These are phyloP conservation scores for Haplosporangium gracile DNA, from an alignment of 192 early-diverging fungal species.

Conservation along the genomic window DNA sequence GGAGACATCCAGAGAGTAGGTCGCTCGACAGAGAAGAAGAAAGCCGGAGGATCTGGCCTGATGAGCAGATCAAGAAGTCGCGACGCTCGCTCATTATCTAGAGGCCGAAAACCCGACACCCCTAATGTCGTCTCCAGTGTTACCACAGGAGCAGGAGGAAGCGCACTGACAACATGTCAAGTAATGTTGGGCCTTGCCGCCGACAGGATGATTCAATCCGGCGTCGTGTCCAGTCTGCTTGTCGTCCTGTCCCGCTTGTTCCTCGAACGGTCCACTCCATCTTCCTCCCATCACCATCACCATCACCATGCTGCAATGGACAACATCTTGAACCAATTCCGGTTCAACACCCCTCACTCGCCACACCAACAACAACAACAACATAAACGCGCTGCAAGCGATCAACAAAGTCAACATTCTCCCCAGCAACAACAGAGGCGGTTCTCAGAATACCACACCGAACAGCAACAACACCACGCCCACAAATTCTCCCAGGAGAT, in stretches of 20 bases:
- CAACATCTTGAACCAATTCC: constrained; percentile 5
- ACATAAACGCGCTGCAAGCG: background rate
- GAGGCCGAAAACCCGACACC: constrained; percentile 15
- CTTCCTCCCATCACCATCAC: background rate
- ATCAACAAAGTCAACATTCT: background rate
- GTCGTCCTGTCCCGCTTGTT: constrained; percentile 37
- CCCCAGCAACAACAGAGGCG: constrained; percentile 9
- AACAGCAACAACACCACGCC: constrained; percentile 34
- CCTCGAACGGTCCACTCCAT: background rate
- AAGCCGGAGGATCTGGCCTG: background rate
- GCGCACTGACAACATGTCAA: constrained; percentile 33
- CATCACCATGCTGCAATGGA: background rate
- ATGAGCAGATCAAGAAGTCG: constrained; percentile 1
- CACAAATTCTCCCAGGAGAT: constrained; percentile 27
- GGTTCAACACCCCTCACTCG: background rate
- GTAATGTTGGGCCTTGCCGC: constrained; percentile 36
- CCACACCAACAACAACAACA: background rate
- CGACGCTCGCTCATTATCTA: constrained; percentile 15
- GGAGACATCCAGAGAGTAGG: background rate
- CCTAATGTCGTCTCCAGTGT: background rate
- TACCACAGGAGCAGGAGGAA: no score
- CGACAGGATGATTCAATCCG: constrained; percentile 41
- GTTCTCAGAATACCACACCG: constrained; percentile 23
- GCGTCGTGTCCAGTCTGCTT: constrained; percentile 29
- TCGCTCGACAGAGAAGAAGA: constrained; percentile 17